Percentiles rank a stretch among this genome's conserved stretches.
These are phyloP conservation scores for Arctium lappa DNA, from an alignment of 129 eudicot species.

Conservation along the genomic window DNA sequence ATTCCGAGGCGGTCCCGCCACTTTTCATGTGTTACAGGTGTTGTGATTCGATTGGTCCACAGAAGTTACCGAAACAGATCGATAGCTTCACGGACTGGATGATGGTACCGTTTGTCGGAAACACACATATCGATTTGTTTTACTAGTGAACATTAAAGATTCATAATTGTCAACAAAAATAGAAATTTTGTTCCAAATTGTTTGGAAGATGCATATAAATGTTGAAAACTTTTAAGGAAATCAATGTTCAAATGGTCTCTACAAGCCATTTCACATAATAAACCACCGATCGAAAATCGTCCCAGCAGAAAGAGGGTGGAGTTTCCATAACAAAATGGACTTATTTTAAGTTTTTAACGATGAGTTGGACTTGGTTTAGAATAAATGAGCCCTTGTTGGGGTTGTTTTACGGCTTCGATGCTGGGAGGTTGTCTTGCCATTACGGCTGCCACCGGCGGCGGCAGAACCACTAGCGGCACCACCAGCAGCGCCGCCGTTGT, in stretches of 20 bases:
- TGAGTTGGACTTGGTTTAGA: neutral
- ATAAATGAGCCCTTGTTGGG: neutral
- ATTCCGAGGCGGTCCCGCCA: constrained; percentile 60
- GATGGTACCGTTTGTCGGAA: constrained; percentile 22
- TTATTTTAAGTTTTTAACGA: neutral
- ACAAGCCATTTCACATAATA: constrained; percentile 18
- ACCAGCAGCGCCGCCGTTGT: neutral
- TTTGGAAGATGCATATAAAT: neutral
- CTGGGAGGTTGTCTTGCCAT: neutral
- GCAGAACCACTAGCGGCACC: neutral
- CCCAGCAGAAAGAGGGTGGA: neutral
- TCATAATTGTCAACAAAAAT: neutral
- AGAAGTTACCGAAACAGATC: constrained; percentile 19
- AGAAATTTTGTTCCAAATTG: neutral
- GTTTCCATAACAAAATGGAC: neutral
- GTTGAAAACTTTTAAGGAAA: neutral
- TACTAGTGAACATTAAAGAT: neutral
- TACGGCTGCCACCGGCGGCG: neutral
- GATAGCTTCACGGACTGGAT: constrained; percentile 24
- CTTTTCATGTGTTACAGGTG: constrained; percentile 66
- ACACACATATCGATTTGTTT: neutral
- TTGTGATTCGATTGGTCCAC: constrained; percentile 53
- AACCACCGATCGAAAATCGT: no score
- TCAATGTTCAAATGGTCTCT: constrained; percentile 33
- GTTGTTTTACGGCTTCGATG: neutral